A percentile compares a stretch with the other conserved stretches of the same genome.
Evolutionary conservation across 2,329 filamentous ascomycete species (phyloP).

Genomic region (Didymosphaeria variabile): DNA sequence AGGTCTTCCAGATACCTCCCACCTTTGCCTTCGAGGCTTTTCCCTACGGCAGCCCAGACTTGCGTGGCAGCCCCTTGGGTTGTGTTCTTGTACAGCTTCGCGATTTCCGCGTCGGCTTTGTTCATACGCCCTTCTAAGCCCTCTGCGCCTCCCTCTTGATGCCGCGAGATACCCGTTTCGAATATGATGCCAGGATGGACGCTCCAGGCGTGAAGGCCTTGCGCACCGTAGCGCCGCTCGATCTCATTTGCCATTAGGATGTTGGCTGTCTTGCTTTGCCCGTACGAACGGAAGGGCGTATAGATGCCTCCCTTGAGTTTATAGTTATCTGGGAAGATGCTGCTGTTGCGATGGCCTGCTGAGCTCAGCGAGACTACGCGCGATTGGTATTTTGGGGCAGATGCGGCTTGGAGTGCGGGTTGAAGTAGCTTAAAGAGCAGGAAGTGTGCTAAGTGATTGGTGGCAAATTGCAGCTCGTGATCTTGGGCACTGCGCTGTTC

Average conservation of each 20-base stretch:
- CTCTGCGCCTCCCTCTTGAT: background rate
- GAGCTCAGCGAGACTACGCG: constrained; percentile 59
- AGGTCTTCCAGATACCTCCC: constrained; percentile 45
- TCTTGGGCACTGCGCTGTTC: constrained; percentile 33
- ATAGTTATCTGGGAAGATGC: constrained; percentile 51
- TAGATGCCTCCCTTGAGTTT: constrained; percentile 50
- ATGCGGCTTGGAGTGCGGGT: constrained; percentile 51
- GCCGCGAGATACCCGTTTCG: background rate
- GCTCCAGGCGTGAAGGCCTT: constrained; percentile 55
- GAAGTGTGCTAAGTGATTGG: constrained; percentile 58
- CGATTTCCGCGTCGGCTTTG: background rate
- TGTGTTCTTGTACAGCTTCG: constrained; percentile 30
- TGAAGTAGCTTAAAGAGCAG: constrained; percentile 56
- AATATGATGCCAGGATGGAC: constrained; percentile 59
- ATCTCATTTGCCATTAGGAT: constrained; percentile 62
- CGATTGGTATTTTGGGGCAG: constrained; percentile 49
- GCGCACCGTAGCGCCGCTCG: constrained; percentile 57
- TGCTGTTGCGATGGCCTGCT: constrained; percentile 49
- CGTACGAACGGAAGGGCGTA: constrained; percentile 54
- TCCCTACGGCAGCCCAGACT: constrained; percentile 48
- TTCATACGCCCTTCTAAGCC: background rate
- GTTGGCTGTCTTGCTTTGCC: constrained; percentile 61
- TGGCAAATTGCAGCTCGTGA: constrained; percentile 47
- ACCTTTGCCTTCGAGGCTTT: constrained; percentile 43
- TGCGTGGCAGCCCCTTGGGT: constrained; percentile 54